Evolutionary conservation across 2,329 filamentous ascomycete species (phyloP).

Genomic region (Alternaria solani): DNA sequence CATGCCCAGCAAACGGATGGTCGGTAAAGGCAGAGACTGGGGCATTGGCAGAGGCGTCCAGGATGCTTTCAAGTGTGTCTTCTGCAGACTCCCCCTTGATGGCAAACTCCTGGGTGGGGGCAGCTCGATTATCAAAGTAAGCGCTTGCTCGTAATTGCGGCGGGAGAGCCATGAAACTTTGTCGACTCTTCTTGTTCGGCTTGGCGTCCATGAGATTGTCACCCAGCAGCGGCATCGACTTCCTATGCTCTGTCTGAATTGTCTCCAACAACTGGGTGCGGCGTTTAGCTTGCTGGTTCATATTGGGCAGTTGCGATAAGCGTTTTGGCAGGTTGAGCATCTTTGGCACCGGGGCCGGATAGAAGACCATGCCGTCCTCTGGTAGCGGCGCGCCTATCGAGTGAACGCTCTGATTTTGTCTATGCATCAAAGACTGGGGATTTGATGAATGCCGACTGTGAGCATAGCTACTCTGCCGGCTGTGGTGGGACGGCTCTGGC

Average conservation of each 20-base stretch:
- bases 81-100: constrained; percentile 81
- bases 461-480: constrained; percentile 6
- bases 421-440: constrained; percentile 56
- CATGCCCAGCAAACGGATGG: constrained; percentile 79
- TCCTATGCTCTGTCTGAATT: constrained; percentile 64
- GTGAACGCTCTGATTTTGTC: constrained; percentile 29
- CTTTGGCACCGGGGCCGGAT: constrained; percentile 91
- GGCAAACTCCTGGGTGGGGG: constrained; percentile 63
- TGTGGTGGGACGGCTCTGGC: constrained; percentile 32
- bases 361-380: constrained; percentile 87
- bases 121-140: constrained; percentile 77
- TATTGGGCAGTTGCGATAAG: constrained; percentile 76
- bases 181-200: constrained; percentile 42
- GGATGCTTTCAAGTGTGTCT: constrained; percentile 86
- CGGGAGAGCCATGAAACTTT: constrained; percentile 68
- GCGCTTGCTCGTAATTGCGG: constrained; percentile 88
- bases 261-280: constrained; percentile 76
- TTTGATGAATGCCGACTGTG: constrained; percentile 37
- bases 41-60: constrained; percentile 86
- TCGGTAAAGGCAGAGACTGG: constrained; percentile 93
- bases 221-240: constrained; percentile 54
- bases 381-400: constrained; percentile 59
- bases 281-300: constrained; percentile 70
- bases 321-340: constrained; percentile 93
- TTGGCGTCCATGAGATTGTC: constrained; percentile 12